phyloP scores from a whole-genome alignment of 768 basidiomycete genomes.

The Mrakia blollopis region DNA sequence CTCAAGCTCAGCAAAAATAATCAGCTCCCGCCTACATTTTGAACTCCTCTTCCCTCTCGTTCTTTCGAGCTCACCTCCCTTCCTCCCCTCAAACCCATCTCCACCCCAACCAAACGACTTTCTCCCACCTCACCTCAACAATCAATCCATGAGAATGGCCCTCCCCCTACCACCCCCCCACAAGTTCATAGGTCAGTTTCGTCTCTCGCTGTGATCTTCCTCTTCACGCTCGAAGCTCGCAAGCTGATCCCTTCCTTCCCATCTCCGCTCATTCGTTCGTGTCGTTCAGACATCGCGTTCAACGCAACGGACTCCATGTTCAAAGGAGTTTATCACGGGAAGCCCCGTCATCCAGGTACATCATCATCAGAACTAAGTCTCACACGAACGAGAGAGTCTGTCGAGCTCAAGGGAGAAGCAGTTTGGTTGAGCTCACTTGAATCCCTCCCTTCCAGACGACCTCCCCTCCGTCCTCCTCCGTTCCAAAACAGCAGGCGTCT shows the following conservation, averaged over 20 bases:
- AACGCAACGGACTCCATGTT: conserved; percentile 38
- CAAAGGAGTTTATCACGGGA: conserved; percentile 45
- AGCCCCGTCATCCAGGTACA: conserved; percentile 46
- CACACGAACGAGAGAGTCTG: neutral
- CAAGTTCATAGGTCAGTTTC: conserved; percentile 15
- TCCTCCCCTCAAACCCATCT: neutral
- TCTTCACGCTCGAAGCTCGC: neutral
- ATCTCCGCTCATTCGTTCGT: neutral
- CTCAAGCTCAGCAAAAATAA: too few relatives aligned
- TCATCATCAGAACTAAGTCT: conserved; percentile 24
- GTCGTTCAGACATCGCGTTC: conserved; percentile 27
- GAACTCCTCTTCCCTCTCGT: too few relatives aligned
- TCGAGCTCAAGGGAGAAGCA: neutral
- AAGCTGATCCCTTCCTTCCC: neutral
- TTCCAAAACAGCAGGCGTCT: conserved; percentile 57
- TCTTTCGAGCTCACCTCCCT: neutral
- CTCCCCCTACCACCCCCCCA: neutral
- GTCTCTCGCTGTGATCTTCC: neutral
- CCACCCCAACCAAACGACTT: neutral
- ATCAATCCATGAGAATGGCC: neutral
- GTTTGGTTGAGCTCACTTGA: neutral
- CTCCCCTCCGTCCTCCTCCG: conserved; percentile 57
- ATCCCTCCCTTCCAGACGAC: conserved; percentile 52
- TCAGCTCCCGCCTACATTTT: too few relatives aligned
- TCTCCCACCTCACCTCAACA: neutral